Base-by-base conservation (phyloP, 2,329 filamentous ascomycete species). In the Botrytis cinerea region DNA sequence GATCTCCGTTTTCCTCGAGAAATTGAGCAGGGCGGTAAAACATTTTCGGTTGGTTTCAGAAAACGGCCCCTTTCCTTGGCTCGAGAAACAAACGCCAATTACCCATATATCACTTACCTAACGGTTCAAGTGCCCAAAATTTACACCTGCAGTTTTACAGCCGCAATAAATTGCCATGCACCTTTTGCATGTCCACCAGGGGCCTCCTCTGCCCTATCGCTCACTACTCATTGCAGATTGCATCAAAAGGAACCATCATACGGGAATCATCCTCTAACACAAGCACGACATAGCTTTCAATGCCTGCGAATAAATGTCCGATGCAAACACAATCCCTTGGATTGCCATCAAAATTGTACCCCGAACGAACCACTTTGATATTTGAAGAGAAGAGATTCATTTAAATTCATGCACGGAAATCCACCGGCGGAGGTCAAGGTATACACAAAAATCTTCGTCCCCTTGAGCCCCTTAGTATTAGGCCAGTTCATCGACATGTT, bases 301-400 rank as follows among this genome's bases (percentile, higher is more conserved):
- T 64, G 40, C 45, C 62, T 64, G 62, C 62, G 18, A 46, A 32
- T 45, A 6, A 51, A 51, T 51, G 46, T 25, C 45, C 45, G 22
- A 60, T 43, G 54, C 20, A 48, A 32, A 25, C 25, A 59, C 67
- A 35, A 70, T 70, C 67, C 67, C 67, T 70, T 70, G 67, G 67
- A 60, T 35, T 25, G 67, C 22, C 6, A 45, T 60, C 45, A 40
- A 35, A 20, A 67, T 40, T 8, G 35, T 67, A 54, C 22, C 32
- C 46, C 32, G 46, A 67, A 54, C 32, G 46, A 67, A 54, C 54
- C 32, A 67, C 64, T 35, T 59, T 48, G 74, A 75, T 14, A 57
- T 70, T 70, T 48, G 62, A 45, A 71, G 76, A 76, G 75, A 74
- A 69, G 75, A 75, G 76, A 77, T 77, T 76, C 70, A 76, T 75